Conservation (phyloP, 1,139 yeast genomes). For the Lodderomyces pseudojiufengensis region DNA sequence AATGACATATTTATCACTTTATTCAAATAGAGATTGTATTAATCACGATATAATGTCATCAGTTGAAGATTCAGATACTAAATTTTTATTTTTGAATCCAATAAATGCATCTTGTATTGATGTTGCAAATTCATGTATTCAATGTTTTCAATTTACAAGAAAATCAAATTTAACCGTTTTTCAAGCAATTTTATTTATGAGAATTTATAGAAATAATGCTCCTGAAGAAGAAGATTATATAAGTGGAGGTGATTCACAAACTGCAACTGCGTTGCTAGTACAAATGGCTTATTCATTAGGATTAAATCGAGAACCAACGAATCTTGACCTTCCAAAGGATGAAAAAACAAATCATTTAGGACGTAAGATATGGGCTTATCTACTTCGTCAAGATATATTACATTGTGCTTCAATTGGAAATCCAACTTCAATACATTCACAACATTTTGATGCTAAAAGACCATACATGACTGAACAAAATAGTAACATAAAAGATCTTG, state of each 20-base stretch:
- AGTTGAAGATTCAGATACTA: constrained; percentile 15
- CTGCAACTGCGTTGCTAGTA: constrained; percentile 33
- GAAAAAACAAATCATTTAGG: constrained; percentile 32
- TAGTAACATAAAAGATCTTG: constrained; percentile 11
- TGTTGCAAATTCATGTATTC: constrained; percentile 27
- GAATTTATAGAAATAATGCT: constrained; percentile 42
- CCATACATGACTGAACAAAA: constrained; percentile 23
- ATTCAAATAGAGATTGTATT: constrained; percentile 27
- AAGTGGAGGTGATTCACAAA: constrained; percentile 41
- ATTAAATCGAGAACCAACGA: constrained; percentile 39
- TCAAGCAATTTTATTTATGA: constrained; percentile 36
- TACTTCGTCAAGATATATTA: constrained; percentile 30
- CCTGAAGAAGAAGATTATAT: constrained; percentile 51
- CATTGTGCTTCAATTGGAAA: constrained; percentile 40
- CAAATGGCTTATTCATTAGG: constrained; percentile 45
- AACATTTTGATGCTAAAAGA: constrained; percentile 31
- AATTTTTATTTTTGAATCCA: constrained; percentile 25
- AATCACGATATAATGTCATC: constrained; percentile 20
- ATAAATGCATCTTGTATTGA: constrained; percentile 24
- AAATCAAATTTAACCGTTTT: constrained; percentile 24
- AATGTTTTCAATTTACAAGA: constrained; percentile 22
- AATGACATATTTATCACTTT: constrained; percentile 28
- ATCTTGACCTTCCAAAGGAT: constrained; percentile 20
- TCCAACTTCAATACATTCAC: constrained; percentile 26
- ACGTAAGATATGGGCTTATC: constrained; percentile 49